Base-by-base conservation (phyloP, 768 basidiomycete genomes). In the Hydnum rufescens region DNA sequence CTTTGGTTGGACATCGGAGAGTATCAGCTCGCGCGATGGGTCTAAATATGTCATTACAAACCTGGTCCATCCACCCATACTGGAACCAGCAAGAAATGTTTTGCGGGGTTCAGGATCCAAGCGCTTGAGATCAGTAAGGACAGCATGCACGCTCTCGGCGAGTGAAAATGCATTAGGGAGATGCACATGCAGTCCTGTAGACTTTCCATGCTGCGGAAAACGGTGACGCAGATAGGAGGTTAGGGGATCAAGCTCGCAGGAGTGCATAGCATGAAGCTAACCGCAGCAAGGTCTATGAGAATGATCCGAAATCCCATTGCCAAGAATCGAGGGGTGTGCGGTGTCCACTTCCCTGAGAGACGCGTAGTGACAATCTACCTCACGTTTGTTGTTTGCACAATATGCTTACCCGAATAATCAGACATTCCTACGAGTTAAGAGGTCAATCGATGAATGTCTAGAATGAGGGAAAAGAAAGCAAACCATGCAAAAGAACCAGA, bases 271-370 rank as follows among this genome's bases (percentile, higher is more conserved):
- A 39, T 39, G n/a, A 32, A 6, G 59, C 66, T 57, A 43, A 67
- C 66, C 5, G 63, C 61, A 4, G 67, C 64, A 23, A 67, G 56
- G 58, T 68, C 67, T 8, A 64, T 65, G 13, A 62, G 54, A 55
- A 67, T 66, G 25, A 68, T 58, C 31, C 67, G 55, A 55, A 65
- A 68, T 0, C 66, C 67, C 1, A 60, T 61, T 36, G 60, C 61
- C 4, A 68, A 53, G 52, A 68, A 63, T 43, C 60, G 51, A 5
- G 31, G 32, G 16, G 62, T 51, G 51, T 67, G 64, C 19, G 65
- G 60, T 2, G 64, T 59, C 54, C 63, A 68, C 34, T 65, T 58
- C 25, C 59, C 59, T 32, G 55, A 59, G 4, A 42, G 26, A 13
- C 8, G 34, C 19, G 36, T 55, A 4, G 16, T 16, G 63, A 51